Base-by-base conservation (phyloP, 179 eudicot genomes). In the Corrigiola litoralis region DNA sequence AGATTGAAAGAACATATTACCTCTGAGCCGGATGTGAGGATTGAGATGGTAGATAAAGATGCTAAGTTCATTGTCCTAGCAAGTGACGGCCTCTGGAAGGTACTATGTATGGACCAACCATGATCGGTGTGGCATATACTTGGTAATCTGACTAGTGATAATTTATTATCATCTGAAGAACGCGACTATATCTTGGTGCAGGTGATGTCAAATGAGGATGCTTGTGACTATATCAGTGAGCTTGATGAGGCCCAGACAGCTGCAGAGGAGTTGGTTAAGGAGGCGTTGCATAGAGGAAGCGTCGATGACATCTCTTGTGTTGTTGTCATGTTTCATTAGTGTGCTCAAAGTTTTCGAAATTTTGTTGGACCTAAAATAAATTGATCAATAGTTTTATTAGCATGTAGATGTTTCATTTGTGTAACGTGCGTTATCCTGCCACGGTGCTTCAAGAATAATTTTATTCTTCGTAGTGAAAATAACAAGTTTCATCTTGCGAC, bases 1-100 rank as follows among this genome's bases (percentile, higher is more conserved):
- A 73, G 65, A 37, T 27, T 85, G 27, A 87, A 84, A 70, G 78
- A 73, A 5, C 95, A 87, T 40, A 81, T 87, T 10, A 75, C 80
- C 0, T 68, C 76, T 4, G 84, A 82, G 65, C 88, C 86, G 1
- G 77, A 82, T 69, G 74, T 80, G 12, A 31, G 61, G 31, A 37
- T 84, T 4, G 76, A 75, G 85, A 68, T 1, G 14, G 72, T 84
- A 14, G 84, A 69, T 52, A 60, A 44, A 29, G 78, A 87, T 37
- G 73, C 71, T 0, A 81, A 84, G 14, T 80, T 68, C 38, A 50
- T 82, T 8, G 70, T 86, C 31, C 75, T 86, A 49, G 89, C 92
- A 32, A 86, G 87, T 63, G 87, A 84, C 67, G 89, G 89, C 37
- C 53, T 82, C 27, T 86, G 92, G 89, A 82, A 82, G 87, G 92